Base-by-base conservation (phyloP, 805 yeast species). In the Metschnikowia gelsemii region DNA sequence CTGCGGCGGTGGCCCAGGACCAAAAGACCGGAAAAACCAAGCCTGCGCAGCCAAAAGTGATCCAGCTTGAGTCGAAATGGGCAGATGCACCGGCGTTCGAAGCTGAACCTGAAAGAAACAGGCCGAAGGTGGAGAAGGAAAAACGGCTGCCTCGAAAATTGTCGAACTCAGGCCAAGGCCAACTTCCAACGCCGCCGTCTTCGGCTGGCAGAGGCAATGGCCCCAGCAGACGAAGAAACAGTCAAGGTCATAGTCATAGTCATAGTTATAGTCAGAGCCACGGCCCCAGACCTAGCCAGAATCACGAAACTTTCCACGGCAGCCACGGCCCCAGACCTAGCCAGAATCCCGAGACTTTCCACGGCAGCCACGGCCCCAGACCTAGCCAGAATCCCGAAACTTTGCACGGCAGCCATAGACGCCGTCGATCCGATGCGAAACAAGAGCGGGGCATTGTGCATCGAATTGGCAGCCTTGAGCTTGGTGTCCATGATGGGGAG, bases 61-160 rank as follows among this genome's bases (percentile, higher is more conserved):
- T 9, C 5, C 35, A 25, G 26, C 50, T 64, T 27, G 58, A 45
- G 27, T 65, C 70, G 35, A 64, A 53, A 50, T 68, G 73, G 73
- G 71, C 71, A 13, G 42, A 49, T 30, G 48, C 49, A 14, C 49
- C 46, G 20, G 26, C 35, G 25, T 23, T 36, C 36, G 40, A 12
- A 19, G 40, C 40, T 0, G 17, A 16, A 6, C 27, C 7, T 13
- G 21, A 30, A 31, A 26, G 9, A 35, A 18, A 11, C 12, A 11
- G 3, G 23, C 20, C 4, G 8, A 35, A 3, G n/a, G n/a, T n/a
- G n/a, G n/a, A n/a, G n/a, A n/a, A n/a, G n/a, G n/a, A n/a, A n/a
- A n/a, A n/a, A n/a, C n/a, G n/a, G n/a, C n/a, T n/a, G n/a, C n/a
- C n/a, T n/a, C n/a, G n/a, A n/a, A n/a, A n/a, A n/a, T n/a, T n/a